Evolutionary conservation across 2,329 filamentous ascomycete genomes (phyloP).

Genomic region (Triangularia verruculosa): DNA sequence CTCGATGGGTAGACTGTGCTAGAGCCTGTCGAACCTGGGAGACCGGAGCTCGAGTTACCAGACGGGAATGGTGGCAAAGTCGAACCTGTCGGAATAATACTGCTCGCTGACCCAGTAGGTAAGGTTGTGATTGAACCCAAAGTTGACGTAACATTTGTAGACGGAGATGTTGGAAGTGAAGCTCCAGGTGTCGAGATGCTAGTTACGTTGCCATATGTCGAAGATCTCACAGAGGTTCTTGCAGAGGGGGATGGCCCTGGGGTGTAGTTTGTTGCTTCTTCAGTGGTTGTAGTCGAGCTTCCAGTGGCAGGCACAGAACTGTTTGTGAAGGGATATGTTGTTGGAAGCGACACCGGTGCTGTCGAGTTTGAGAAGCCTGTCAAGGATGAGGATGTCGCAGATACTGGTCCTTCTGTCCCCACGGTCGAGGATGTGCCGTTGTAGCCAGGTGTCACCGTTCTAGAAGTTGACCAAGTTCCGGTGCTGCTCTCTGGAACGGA

Average conservation of each 20-base stretch:
- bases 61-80: not conserved
- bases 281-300: not conserved
- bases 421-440: not conserved
- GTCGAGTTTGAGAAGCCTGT: not conserved
- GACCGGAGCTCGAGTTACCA: conserved; percentile 3
- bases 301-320: not conserved
- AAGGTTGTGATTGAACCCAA: not conserved
- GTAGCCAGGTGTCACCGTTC: not conserved
- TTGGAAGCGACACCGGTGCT: not conserved
- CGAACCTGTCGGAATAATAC: not conserved
- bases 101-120: not conserved
- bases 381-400: not conserved
- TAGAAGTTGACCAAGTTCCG: not conserved
- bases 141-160: not conserved
- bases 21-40: not conserved
- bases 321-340: not conserved
- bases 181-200: not conserved
- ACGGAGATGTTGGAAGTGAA: not conserved
- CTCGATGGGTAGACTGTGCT: not conserved
- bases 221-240: not conserved
- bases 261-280: not conserved
- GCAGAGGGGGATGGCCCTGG: not conserved
- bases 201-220: not conserved
- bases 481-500: not conserved
- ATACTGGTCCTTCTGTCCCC: not conserved